A percentile compares a stretch with the other conserved stretches of the same genome.
phyloP scores from a whole-genome alignment of 306 rosid genomes.

The Sindora glabra region DNA sequence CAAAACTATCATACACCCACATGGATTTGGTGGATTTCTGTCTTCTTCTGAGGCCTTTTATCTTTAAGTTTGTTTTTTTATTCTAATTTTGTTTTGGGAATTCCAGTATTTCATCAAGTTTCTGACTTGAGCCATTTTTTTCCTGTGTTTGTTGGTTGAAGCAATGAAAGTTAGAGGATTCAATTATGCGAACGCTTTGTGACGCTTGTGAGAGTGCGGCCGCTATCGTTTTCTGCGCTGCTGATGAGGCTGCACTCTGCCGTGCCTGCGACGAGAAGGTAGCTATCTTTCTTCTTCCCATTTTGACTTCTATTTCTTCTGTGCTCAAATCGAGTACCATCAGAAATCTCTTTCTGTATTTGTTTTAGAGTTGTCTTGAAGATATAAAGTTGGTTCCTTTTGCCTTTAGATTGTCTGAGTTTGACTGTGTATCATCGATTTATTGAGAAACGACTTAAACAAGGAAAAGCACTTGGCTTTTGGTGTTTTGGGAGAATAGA shows the following conservation, averaged over 20 bases:
- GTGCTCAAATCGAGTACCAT: background rate
- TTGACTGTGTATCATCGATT: background rate
- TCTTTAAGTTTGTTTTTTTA: background rate
- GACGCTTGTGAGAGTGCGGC: conserved; percentile 97
- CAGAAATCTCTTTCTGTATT: background rate
- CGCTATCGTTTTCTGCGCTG: conserved; percentile 94
- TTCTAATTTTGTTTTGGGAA: background rate
- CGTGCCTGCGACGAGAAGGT: conserved; percentile 92
- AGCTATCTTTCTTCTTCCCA: background rate
- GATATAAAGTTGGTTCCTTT: background rate
- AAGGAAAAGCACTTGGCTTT: background rate
- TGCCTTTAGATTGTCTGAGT: background rate
- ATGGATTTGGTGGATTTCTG: conserved; percentile 45
- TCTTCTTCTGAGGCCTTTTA: conserved; percentile 27
- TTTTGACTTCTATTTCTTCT: background rate
- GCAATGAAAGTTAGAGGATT: conserved; percentile 54
- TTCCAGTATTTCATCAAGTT: background rate
- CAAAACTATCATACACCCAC: conserved; percentile 18
- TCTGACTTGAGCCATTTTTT: conserved; percentile 18
- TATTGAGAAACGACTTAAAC: background rate
- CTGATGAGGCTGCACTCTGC: conserved; percentile 98
- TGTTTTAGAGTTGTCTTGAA: background rate
- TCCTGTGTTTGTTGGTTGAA: conserved; percentile 19
- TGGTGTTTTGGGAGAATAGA: background rate
- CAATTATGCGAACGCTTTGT: conserved; percentile 93